Conservation (phyloP, 192 early-diverging fungal genomes). For the Coemansia sp. region DNA sequence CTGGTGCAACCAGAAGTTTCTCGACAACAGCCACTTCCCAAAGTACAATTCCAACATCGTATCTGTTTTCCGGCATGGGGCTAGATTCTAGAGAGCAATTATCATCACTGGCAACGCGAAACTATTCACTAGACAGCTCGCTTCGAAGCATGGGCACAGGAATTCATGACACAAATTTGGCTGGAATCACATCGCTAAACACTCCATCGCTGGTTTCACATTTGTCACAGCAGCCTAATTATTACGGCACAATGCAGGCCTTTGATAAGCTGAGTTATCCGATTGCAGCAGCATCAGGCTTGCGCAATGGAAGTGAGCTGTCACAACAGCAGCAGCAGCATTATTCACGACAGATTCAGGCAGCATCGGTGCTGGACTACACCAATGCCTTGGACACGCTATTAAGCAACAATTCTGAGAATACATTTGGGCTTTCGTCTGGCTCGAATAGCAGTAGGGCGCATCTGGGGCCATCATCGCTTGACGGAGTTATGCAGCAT, state of each 20-base stretch:
- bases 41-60: slow-evolving; percentile 7
- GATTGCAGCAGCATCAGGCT: background rate
- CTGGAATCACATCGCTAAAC: slow-evolving; percentile 21
- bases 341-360: slow-evolving; percentile 5
- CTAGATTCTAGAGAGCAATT: background rate
- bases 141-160: slow-evolving; percentile 21
- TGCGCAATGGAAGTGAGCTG: background rate
- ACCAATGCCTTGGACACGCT: slow-evolving; percentile 14
- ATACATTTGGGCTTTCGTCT: background rate
- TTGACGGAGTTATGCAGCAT: slow-evolving; percentile 1
- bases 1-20: background rate
- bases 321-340: slow-evolving; percentile 2
- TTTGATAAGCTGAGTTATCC: slow-evolving; percentile 35
- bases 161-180: slow-evolving; percentile 19
- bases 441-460: background rate
- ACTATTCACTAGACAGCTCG: slow-evolving; percentile 11
- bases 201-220: slow-evolving; percentile 20
- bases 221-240: slow-evolving; percentile 22
- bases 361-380: slow-evolving; percentile 1
- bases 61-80: slow-evolving; percentile 7
- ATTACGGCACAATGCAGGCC: slow-evolving; percentile 39
- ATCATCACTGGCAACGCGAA: slow-evolving; percentile 3
- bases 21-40: background rate
- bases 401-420: background rate
- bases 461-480: slow-evolving; percentile 12